Base-by-base conservation (phyloP, 225 moss, liverwort and hornwort genomes). In the Thuidium tamariscinum region DNA sequence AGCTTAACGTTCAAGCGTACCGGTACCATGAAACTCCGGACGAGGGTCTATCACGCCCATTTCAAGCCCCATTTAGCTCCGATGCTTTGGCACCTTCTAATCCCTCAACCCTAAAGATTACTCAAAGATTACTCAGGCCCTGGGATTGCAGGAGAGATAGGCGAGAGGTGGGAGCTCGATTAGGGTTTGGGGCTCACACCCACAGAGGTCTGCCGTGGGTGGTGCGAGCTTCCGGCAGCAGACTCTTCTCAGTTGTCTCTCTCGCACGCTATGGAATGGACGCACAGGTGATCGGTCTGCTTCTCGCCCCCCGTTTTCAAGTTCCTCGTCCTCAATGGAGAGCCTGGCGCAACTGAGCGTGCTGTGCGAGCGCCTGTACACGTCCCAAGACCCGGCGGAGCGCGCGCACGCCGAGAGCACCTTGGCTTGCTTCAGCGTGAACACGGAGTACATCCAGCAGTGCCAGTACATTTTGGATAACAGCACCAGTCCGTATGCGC, bases 391-490 rank as follows among this genome's bases (percentile, higher is more conserved):
- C 86, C 92, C 92, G 44, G 81, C 92, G 86, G 92, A 93, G 86
- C 86, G 93, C 8, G 92, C 92, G 69, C 93, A 93, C 78, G 93
- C 90, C 13, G 93, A 93, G 90, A 93, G 88, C 65, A 93, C 92
- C 69, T 84, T 93, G 57, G 90, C 92, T 42, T 93, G 93, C 64
- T 93, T 93, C 84, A 90, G 90, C 13, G 7, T 92, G 46, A 90
- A 93, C 73, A 89, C 90, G 46, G 93, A 93, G 86, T 93, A 93
- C 87, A 93, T 93, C 54, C 91, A 91, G 88, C 91, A 93, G 91
- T 93, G 93, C 61, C 93, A 93, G 87, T 93, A 83, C 66, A 93
- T 93, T 73, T 79, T 93, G 77, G 93, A 93, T 16, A 93, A 86
- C 63, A 91, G 73, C 56, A 16, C 39, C 39, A 93, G 93, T 39